A percentile compares a stretch with the other conserved stretches of the same genome.
Evolutionary conservation across 805 yeast species (phyloP).

Genomic region (Saturnispora gosingensis): DNA sequence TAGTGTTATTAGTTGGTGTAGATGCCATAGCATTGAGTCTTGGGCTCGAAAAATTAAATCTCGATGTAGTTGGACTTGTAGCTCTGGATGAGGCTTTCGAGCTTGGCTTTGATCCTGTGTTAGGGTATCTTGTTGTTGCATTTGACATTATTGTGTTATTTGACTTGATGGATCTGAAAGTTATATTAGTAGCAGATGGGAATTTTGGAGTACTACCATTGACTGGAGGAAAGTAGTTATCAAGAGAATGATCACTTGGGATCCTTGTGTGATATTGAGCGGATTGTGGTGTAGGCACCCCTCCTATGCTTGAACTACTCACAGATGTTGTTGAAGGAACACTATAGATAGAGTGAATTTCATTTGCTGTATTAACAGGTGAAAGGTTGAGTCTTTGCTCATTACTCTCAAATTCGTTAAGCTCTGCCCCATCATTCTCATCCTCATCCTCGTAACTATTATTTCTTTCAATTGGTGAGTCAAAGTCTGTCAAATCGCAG

Average conservation of each 20-base stretch:
- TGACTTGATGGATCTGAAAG: constrained; percentile 1
- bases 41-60: background rate
- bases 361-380: background rate
- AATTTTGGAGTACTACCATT: background rate
- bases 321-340: constrained; percentile 4
- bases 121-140: constrained; percentile 1
- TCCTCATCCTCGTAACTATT: constrained; percentile 29
- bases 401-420: background rate
- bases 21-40: background rate
- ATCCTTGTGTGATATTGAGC: background rate
- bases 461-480: constrained; percentile 41
- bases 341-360: background rate
- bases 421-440: constrained; percentile 4
- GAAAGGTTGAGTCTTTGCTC: background rate
- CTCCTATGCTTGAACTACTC: background rate
- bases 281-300: background rate
- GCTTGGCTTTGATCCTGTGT: constrained; percentile 7
- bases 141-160: background rate
- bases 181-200: background rate
- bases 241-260: constrained; percentile 7
- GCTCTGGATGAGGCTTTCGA: constrained; percentile 11
- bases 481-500: constrained; percentile 40
- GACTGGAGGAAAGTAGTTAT: constrained; percentile 5
- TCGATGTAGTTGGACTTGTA: constrained; percentile 7
- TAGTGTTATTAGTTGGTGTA: background rate